Evolutionary conservation across 441 rosid species (phyloP), one percentile per base, ranked within the genome.

Genomic region (Mallotus japonicus): DNA sequence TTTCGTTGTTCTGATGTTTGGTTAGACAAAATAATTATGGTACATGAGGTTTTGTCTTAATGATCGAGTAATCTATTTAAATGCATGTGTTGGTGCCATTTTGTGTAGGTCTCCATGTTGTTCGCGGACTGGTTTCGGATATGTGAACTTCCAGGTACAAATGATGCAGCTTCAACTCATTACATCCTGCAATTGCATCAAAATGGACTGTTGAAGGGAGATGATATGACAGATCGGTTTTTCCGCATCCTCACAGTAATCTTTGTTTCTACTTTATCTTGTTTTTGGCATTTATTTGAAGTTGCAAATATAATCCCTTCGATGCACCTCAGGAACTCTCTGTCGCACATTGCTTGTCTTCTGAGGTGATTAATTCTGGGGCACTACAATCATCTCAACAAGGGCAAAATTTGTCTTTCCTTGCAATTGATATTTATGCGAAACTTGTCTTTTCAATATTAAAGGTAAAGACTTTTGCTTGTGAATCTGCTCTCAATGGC

Each of bases 121-220:
- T 92, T 96, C 81, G 83, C 82, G 9, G 94, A 87, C n/a, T 96
- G 99, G 99, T 93, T 80, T 71, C 84, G 85, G 71, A 87, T 95
- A 79, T 93, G 97, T 64, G 98, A 95, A 67, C 89, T 76, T 74
- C 86, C 97, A 46, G 92, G 89, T 60, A 83, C 95, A 72, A 89
- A 88, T 86, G 98, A 93, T 77, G 83, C 81, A 64, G 85, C 89
- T 57, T 86, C 80, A 71, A 85, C 84, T 54, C 90, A 85, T 40
- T 96, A 75, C 75, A 82, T 96, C 65, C 66, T 87, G 75, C 92
- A 92, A 75, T 83, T 96, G 85, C 90, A 87, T 87, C 93, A 87
- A 71, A 86, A 74, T 81, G 97, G 97, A 76, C 78, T 96, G 62
- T 86, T 93, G 65, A 89, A 90, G 80, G 97, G 94, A 66, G 98